Conservation (phyloP, 768 basidiomycete genomes). For the Lentinula lateritia region DNA sequence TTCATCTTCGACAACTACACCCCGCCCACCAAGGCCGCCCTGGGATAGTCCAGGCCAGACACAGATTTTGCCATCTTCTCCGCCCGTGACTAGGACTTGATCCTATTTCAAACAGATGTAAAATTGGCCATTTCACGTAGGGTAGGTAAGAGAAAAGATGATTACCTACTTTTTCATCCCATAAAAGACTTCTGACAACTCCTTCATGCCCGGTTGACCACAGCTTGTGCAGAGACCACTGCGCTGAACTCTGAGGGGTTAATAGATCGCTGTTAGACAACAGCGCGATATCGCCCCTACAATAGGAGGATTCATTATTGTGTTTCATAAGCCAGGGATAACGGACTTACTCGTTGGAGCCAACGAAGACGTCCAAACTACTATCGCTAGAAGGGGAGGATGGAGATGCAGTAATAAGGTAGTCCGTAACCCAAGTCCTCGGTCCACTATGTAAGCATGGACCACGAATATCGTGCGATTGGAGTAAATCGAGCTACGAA, state of each 20-base stretch:
- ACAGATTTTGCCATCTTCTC: conserved; percentile 44
- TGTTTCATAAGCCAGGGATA: neutral
- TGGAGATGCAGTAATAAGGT: conserved; percentile 48
- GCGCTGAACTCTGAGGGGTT: conserved; percentile 20
- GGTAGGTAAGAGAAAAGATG: neutral
- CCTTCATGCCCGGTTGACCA: conserved; percentile 56
- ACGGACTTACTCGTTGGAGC: conserved; percentile 63
- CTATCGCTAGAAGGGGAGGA: conserved; percentile 20
- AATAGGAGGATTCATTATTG: neutral
- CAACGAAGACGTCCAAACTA: conserved; percentile 54
- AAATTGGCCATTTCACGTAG: neutral
- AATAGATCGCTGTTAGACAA: conserved; percentile 39
- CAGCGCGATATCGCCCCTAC: conserved; percentile 55
- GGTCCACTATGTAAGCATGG: conserved; percentile 54
- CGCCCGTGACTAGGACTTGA: conserved; percentile 39
- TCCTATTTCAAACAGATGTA: conserved; percentile 21
- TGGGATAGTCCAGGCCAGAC: conserved; percentile 26
- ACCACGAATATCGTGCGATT: conserved; percentile 56
- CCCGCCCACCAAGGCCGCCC: neutral
- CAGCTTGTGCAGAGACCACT: conserved; percentile 45
- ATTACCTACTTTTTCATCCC: conserved; percentile 45
- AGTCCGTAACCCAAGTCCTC: conserved; percentile 74
- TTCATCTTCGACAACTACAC: neutral
- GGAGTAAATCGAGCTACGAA: conserved; percentile 51
- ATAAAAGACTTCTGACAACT: conserved; percentile 49